Base-by-base conservation (phyloP, 2,329 filamentous ascomycete species). In the Diplodia sapinea region DNA sequence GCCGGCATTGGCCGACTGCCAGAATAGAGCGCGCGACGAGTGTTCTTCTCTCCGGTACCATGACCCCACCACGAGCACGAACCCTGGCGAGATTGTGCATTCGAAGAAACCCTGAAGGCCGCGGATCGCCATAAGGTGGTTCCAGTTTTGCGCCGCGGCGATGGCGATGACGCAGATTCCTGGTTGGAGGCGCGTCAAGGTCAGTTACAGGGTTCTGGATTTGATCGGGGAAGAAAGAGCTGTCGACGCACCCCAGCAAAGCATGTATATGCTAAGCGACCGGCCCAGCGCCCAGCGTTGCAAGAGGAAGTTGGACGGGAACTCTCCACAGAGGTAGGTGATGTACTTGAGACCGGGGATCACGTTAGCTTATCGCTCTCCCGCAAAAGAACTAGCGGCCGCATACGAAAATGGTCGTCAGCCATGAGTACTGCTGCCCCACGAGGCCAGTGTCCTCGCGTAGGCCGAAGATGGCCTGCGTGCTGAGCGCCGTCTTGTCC, bases 351-450 rank as follows among this genome's bases (percentile, higher is more conserved):
- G 38, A 17, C 15, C 15, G 6, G 15, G 9, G n/a, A 9, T 13
- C 17, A 20, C 11, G 43, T 47, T 47, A 47, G 43, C n/a, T 7
- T 4, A 4, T 11, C 9, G 17, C n/a, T 11, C 17, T n/a, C 43
- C 43, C 20, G 43, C 43, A 7, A 47, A 20, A 13, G 43, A n/a
- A 8, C 17, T 2, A 38, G 36, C 36, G 6, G 43, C 5, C 1
- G 20, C 43, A n/a, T 47, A 47, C 43, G 15, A 89, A 78, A 63
- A 89, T 84, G 1, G 85, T 88, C 0, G 86, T 85, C 0, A 89
- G 82, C 86, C 86, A 89, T 1, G 86, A 88, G 74, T 83, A 80
- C 66, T 86, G 78, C 38, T 80, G 74, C 20, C 80, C 83, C n/a
- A 79, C 75, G 8, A 86, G 78, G 38, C 83, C 71, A 0, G 83